Conservation (phyloP, 1,284 basidiomycete genomes). For the Irpex sp. region DNA sequence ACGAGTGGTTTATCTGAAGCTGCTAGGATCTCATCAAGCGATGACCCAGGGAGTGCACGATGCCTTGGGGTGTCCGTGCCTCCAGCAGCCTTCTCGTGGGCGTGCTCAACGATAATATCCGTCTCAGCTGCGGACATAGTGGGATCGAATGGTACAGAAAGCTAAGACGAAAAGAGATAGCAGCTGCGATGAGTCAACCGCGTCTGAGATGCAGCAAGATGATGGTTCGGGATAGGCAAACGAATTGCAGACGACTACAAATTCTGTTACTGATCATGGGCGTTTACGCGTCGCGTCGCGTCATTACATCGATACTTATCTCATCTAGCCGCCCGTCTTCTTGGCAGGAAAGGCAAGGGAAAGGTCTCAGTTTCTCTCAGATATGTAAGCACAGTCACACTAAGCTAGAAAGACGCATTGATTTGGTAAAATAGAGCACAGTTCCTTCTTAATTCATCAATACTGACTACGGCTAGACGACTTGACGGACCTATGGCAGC, state of each 20-base stretch:
- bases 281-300: constrained; percentile 14
- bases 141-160: not conserved
- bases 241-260: not conserved
- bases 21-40: constrained; percentile 9
- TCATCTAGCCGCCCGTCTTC: not conserved
- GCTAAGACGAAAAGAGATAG: not conserved
- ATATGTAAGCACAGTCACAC: no score
- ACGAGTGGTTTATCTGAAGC: constrained; percentile 40
- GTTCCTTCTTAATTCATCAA: not conserved
- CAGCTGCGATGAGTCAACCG: not conserved
- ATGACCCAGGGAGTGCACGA: constrained; percentile 12
- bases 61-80: constrained; percentile 13
- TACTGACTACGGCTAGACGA: not conserved
- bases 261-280: constrained; percentile 4
- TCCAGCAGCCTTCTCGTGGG: constrained; percentile 8
- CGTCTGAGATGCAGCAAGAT: not conserved
- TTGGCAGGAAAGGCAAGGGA: no score
- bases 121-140: constrained; percentile 19
- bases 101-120: constrained; percentile 12
- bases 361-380: not conserved
- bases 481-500: not conserved
- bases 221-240: not conserved
- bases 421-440: no score
- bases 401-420: no score
- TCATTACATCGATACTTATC: not conserved